Evolutionary conservation across 1,284 basidiomycete genomes (phyloP).

Genomic region (Cerrena zonata): DNA sequence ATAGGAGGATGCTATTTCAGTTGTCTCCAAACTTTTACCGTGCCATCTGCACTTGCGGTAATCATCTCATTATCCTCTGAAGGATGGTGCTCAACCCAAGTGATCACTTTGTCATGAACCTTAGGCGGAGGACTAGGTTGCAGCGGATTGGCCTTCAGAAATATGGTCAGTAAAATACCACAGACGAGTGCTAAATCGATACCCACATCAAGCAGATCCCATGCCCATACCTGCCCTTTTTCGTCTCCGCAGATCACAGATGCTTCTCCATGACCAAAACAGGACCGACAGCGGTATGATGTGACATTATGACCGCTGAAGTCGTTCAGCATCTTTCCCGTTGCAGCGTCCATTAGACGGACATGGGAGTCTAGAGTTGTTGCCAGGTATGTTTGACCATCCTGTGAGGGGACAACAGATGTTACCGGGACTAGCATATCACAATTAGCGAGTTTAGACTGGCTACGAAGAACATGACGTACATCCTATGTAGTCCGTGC

Average conservation of each 20-base stretch:
- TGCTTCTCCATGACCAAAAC: constrained; percentile 79
- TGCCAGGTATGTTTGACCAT: constrained; percentile 74
- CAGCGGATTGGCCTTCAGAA: constrained; percentile 58
- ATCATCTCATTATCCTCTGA: constrained; percentile 77
- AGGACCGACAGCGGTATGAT: constrained; percentile 76
- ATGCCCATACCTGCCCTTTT: constrained; percentile 80
- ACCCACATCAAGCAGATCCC: constrained; percentile 86
- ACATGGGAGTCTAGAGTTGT: constrained; percentile 80
- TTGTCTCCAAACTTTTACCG: constrained; percentile 74
- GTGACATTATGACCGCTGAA: constrained; percentile 75
- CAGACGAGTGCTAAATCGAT: background rate
- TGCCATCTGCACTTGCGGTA: constrained; percentile 83
- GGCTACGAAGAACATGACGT: constrained; percentile 28
- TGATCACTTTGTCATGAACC: constrained; percentile 78
- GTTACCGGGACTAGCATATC: constrained; percentile 70
- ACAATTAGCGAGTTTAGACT: background rate
- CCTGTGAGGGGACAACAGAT: constrained; percentile 69
- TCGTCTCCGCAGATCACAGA: constrained; percentile 86
- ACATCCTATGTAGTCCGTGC: constrained; percentile 87
- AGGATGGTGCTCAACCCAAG: constrained; percentile 88
- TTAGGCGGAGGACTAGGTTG: constrained; percentile 63
- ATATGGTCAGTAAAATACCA: background rate
- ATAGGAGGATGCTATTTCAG: too few species aligned
- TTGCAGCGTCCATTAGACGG: constrained; percentile 79
- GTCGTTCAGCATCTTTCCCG: constrained; percentile 81